Base-by-base conservation (phyloP, 768 basidiomycete genomes). In the Punctularia strigosozonata region DNA sequence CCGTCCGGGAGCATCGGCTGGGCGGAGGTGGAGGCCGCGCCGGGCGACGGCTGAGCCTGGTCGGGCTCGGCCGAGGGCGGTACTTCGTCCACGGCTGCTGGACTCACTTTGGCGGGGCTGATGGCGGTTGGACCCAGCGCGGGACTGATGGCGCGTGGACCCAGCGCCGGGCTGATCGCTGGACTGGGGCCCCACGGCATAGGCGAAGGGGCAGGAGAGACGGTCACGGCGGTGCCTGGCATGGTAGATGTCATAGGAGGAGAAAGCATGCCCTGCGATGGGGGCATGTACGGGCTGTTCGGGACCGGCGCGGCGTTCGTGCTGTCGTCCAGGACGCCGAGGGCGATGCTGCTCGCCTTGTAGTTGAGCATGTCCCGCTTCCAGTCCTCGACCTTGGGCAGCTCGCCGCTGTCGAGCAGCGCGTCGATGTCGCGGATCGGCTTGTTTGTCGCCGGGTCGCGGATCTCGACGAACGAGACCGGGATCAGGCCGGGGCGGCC, bases 381-480 rank as follows among this genome's bases (percentile, higher is more conserved):
- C 95, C 95, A 99, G 43, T 97, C 92, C 56, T 99, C 95, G n/a
- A 99, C 92, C 46, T 78, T 82, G 19, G 95, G 95, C 15, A 99
- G 71, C 43, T 81, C 82, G 15, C 90, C 91, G 12, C 74, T 71
- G 50, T 90, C 83, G 58, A 97, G 89, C 40, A 95, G 72, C 5
- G 68, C 65, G 19, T 73, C 69, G 4, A 92, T 68, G 46, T 95
- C 83, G 13, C 69, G 62, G 47, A 98, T 68, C 20, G 90, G 68
- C 43, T 75, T 69, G 28, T 83, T 87, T 19, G 95, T 90, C 7
- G 75, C 64, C 15, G 92, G 92, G 58, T 99, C 92, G 42, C 90
- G 85, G 35, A 98, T 83, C 60, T 98, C 83, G 49, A 99, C 94
- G 56, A 98, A 98, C 2, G 94, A 79, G 37, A 90, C 92, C 5